Conservation (phyloP, 768 basidiomycete species). For the Mycena olivaceomarginata region DNA sequence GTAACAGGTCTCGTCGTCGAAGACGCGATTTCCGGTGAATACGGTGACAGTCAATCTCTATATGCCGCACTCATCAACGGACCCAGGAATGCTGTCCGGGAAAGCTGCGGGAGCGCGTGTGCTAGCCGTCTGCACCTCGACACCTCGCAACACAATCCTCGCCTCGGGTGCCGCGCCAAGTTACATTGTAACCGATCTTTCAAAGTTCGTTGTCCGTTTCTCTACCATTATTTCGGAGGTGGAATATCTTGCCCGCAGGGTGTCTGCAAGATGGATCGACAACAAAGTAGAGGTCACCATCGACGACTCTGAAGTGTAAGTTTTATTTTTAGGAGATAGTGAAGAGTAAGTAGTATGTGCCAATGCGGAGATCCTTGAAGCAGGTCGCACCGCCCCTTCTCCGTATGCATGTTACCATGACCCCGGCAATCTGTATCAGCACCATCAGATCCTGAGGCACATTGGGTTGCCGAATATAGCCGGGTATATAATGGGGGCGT, state of each 20-base stretch:
- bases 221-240: neutral
- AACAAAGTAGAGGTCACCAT: slow-evolving; percentile 69
- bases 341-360: neutral
- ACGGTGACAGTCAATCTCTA: slow-evolving; percentile 62
- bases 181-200: slow-evolving; percentile 82
- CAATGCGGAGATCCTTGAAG: too few relatives aligned
- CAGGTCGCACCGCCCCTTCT: too few relatives aligned
- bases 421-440: slow-evolving; percentile 17
- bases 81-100: slow-evolving; percentile 38
- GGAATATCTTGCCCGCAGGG: slow-evolving; percentile 54
- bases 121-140: slow-evolving; percentile 91
- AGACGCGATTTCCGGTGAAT: slow-evolving; percentile 89
- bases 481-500: neutral
- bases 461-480: neutral
- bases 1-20: slow-evolving; percentile 87
- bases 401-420: slow-evolving; percentile 15
- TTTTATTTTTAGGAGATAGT: neutral
- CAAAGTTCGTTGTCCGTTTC: slow-evolving; percentile 66
- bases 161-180: slow-evolving; percentile 74
- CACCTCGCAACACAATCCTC: slow-evolving; percentile 72
- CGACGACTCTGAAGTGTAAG: slow-evolving; percentile 49
- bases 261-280: slow-evolving; percentile 65
- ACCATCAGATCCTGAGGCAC: slow-evolving; percentile 36
- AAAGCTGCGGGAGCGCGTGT: slow-evolving; percentile 82
- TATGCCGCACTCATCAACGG: neutral